A percentile compares a stretch with the other conserved stretches of the same genome.
These are phyloP conservation scores for Penicillium janthinellum DNA, from an alignment of 2,329 filamentous ascomycete species.

Conservation along the genomic window DNA sequence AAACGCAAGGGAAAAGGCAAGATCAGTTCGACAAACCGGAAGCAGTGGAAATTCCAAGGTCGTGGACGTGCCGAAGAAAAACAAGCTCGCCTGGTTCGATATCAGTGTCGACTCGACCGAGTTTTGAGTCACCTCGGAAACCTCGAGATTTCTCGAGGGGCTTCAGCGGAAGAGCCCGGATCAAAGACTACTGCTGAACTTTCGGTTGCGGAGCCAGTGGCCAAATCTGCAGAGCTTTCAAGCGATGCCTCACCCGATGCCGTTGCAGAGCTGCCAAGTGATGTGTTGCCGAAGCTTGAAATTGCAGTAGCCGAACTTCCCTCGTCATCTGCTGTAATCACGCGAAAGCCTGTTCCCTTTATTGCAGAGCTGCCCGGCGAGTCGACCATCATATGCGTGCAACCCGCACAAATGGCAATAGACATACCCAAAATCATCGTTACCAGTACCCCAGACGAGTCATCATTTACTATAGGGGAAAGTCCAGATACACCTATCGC, in stretches of 20 bases:
- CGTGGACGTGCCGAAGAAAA: constrained; percentile 18
- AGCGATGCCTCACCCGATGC: neutral
- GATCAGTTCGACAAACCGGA: constrained; percentile 15
- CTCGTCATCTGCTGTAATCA: neutral
- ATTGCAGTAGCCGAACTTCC: constrained; percentile 7
- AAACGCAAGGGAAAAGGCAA: constrained; percentile 20
- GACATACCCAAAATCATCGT: constrained; percentile 16
- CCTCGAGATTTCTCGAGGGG: neutral
- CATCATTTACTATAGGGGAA: neutral
- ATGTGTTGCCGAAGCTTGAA: neutral
- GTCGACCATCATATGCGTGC: neutral
- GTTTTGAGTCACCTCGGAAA: constrained; percentile 22
- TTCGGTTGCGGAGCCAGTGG: neutral
- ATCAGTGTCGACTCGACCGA: constrained; percentile 22
- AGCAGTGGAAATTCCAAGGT: constrained; percentile 26
- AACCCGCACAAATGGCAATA: neutral
- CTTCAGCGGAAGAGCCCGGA: neutral
- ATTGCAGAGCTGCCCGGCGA: constrained; percentile 14
- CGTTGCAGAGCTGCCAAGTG: neutral
- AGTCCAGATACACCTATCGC: neutral
- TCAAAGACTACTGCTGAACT: constrained; percentile 1
- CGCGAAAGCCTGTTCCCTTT: neutral
- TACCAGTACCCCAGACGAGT: constrained; percentile 7
- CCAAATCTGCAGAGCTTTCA: neutral
- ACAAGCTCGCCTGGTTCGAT: constrained; percentile 17